These are phyloP conservation scores for Irpex rosettiformis DNA, from an alignment of 1,284 basidiomycete genomes.

Conservation along the genomic window DNA sequence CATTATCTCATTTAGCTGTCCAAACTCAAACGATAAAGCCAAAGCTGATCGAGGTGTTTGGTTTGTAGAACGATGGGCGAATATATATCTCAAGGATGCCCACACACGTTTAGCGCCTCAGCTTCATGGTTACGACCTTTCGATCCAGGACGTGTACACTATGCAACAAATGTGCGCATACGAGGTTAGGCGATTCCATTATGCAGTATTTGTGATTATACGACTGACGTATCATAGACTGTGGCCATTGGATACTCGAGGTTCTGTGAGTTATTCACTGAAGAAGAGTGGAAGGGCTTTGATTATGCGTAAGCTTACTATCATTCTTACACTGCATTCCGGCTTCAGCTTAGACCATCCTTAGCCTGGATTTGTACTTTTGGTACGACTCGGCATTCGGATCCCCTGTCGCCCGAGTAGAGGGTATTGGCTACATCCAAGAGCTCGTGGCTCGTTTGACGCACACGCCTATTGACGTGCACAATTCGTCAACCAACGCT, in stretches of 20 bases:
- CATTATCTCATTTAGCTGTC: constrained; percentile 41
- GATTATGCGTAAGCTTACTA: constrained; percentile 66
- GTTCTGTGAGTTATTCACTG: constrained; percentile 88
- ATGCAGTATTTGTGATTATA: neutral
- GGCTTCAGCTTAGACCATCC: neutral
- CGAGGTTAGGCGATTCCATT: constrained; percentile 50
- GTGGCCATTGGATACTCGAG: constrained; percentile 87
- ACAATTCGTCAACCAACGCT: constrained; percentile 77
- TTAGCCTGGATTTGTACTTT: constrained; percentile 38
- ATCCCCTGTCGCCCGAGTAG: constrained; percentile 72
- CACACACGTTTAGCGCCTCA: constrained; percentile 56
- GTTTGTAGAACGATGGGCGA: constrained; percentile 63
- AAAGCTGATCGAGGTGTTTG: constrained; percentile 55
- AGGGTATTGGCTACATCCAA: constrained; percentile 84
- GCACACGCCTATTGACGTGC: constrained; percentile 61
- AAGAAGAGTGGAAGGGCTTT: constrained; percentile 88
- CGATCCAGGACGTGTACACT: constrained; percentile 66
- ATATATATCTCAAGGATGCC: constrained; percentile 69
- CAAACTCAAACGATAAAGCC: constrained; percentile 46
- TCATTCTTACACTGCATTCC: neutral
- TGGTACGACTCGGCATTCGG: constrained; percentile 75
- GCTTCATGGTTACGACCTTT: constrained; percentile 63
- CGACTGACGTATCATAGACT: constrained; percentile 45
- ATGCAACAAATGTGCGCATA: constrained; percentile 84
- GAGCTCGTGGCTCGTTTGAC: constrained; percentile 80